phyloP scores from a whole-genome alignment of 2,329 filamentous ascomycete genomes.

The Trichoderma aggressivum region DNA sequence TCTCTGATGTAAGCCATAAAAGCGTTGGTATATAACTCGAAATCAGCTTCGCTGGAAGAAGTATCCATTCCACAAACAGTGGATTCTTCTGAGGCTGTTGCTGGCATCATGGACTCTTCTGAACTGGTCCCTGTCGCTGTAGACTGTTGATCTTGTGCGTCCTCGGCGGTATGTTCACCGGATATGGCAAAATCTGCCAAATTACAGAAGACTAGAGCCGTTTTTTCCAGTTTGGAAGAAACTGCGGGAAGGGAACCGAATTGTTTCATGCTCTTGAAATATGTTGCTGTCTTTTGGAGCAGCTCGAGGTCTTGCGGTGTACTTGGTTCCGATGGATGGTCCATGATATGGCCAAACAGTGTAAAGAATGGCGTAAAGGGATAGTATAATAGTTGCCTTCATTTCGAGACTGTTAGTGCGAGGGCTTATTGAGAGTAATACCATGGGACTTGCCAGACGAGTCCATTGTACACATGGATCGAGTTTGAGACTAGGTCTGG shows the following conservation, averaged over 20 bases:
- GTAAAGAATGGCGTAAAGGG: slow-evolving; percentile 15
- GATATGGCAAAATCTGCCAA: not conserved
- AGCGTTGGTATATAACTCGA: not conserved
- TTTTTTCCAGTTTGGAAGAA: not conserved
- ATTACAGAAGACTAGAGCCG: not conserved
- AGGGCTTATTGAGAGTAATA: no score
- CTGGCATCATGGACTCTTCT: not conserved
- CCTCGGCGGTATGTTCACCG: not conserved
- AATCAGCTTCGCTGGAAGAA: not conserved
- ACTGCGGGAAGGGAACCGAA: not conserved
- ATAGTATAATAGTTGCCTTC: slow-evolving; percentile 11
- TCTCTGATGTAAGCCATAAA: not conserved
- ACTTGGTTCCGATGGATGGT: not conserved
- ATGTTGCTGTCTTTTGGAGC: not conserved
- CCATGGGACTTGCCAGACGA: not conserved
- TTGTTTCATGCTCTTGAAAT: slow-evolving; percentile 7
- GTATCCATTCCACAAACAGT: not conserved
- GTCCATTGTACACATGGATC: slow-evolving; percentile 15
- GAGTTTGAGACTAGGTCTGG: slow-evolving; percentile 8
- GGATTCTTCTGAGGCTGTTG: not conserved
- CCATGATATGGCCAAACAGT: not conserved
- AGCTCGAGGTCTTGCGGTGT: not conserved
- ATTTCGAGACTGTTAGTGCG: not conserved
- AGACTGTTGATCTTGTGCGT: not conserved
- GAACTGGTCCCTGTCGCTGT: not conserved